phyloP scores from a whole-genome alignment of 2,329 filamentous ascomycete species.

The Boeremia lycopersici region DNA sequence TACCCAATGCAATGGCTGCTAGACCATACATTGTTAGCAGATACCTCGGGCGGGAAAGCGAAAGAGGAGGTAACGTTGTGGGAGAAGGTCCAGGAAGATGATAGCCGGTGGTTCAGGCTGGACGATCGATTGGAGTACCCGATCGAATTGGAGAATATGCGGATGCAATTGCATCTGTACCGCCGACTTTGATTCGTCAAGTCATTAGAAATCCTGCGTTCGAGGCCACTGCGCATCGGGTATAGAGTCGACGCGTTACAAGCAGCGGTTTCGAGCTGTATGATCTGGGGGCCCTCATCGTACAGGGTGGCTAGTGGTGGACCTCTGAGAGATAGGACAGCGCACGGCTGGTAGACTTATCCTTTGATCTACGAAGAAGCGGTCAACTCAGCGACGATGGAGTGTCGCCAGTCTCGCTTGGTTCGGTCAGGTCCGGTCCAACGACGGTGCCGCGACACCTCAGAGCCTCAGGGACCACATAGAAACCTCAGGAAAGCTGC shows the following conservation, averaged over 20 bases:
- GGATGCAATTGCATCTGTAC: conserved; percentile 91
- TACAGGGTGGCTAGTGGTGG: too few species aligned
- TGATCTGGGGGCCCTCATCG: too few species aligned
- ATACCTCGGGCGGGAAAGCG: conserved; percentile 16
- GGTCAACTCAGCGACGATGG: conserved; percentile 2
- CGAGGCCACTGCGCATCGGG: neutral
- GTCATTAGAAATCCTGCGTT: neutral
- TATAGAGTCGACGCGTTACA: neutral
- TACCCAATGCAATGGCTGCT: conserved; percentile 96
- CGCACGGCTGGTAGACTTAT: neutral
- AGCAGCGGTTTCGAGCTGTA: neutral
- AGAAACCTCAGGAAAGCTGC: neutral
- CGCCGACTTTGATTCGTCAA: conserved; percentile 5
- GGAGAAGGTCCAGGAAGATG: conserved; percentile 76
- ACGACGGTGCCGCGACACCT: conserved; percentile 8
- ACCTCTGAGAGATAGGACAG: neutral
- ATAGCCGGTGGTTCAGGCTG: conserved; percentile 85
- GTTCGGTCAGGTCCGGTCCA: conserved; percentile 23
- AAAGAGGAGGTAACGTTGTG: conserved; percentile 54
- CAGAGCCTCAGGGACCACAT: conserved; percentile 6
- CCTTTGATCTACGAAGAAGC: neutral
- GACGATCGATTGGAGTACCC: conserved; percentile 70
- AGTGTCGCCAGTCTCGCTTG: neutral
- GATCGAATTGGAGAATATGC: conserved; percentile 90
- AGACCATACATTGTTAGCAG: conserved; percentile 74